These are phyloP conservation scores for Tetrapisispora taiwanensis DNA, from an alignment of 805 yeast genomes.

Conservation along the genomic window DNA sequence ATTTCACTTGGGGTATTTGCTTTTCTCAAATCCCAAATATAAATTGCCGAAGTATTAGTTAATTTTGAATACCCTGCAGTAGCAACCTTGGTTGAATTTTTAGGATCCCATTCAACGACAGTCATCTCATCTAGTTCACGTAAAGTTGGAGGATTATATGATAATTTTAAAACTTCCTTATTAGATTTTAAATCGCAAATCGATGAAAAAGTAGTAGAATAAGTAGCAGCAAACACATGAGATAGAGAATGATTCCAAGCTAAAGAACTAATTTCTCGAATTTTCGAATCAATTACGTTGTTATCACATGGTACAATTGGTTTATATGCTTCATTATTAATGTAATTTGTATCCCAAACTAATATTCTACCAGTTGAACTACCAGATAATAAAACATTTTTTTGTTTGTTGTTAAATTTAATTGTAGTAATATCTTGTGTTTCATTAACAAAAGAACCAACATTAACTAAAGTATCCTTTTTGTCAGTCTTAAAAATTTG, in stretches of 20 bases:
- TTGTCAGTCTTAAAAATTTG: slow-evolving; percentile 57
- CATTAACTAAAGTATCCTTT: slow-evolving; percentile 33
- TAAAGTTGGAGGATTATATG: slow-evolving; percentile 46
- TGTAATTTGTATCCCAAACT: slow-evolving; percentile 70
- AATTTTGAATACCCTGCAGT: slow-evolving; percentile 86
- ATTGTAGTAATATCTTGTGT: slow-evolving; percentile 60
- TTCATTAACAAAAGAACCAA: slow-evolving; percentile 50
- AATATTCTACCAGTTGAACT: slow-evolving; percentile 74
- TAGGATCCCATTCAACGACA: slow-evolving; percentile 91
- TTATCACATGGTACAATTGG: slow-evolving; percentile 56
- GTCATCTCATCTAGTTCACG: slow-evolving; percentile 57
- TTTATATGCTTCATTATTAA: slow-evolving; percentile 30
- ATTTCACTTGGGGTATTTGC: slow-evolving; percentile 79
- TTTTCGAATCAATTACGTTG: slow-evolving; percentile 31
- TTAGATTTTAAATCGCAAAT: slow-evolving; percentile 88
- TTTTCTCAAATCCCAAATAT: slow-evolving; percentile 91
- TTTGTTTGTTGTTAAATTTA: slow-evolving; percentile 67
- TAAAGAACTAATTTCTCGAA: slow-evolving; percentile 63
- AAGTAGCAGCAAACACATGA: slow-evolving; percentile 89
- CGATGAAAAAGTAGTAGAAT: slow-evolving; percentile 67
- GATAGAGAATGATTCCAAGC: slow-evolving; percentile 82
- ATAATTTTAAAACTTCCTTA: slow-evolving; percentile 79
- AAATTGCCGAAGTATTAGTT: slow-evolving; percentile 64
- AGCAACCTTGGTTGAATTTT: slow-evolving; percentile 69
- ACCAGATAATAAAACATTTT: slow-evolving; percentile 69